Percentiles rank a stretch among this genome's conserved stretches.
Evolutionary conservation across 768 basidiomycete genomes (phyloP).

Genomic region (Paxillus ammoniavirescens): DNA sequence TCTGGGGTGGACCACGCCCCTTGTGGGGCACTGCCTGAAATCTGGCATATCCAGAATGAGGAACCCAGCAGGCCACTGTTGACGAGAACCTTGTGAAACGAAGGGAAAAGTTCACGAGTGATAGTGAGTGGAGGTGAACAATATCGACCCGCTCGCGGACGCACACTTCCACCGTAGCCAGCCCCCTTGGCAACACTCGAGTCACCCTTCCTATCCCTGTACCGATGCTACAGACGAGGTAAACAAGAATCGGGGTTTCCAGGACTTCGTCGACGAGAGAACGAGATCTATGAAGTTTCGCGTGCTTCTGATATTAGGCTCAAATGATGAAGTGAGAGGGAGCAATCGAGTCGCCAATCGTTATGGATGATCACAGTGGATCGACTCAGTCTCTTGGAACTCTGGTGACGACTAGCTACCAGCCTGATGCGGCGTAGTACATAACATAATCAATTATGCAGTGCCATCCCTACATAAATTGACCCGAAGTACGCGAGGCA

Average conservation of each 20-base stretch:
- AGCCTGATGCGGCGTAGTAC: too few relatives aligned
- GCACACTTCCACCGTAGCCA: slow-evolving; percentile 35
- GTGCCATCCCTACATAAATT: too few relatives aligned
- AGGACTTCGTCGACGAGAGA: slow-evolving; percentile 23
- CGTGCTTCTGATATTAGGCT: slow-evolving; percentile 45
- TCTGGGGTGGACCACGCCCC: slow-evolving; percentile 38
- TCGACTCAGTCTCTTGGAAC: too few relatives aligned
- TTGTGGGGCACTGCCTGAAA: slow-evolving; percentile 31
- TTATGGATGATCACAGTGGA: slow-evolving; percentile 42
- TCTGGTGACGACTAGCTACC: slow-evolving; percentile 29
- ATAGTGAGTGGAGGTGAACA: slow-evolving; percentile 2
- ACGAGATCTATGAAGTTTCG: slow-evolving; percentile 29
- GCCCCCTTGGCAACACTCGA: slow-evolving; percentile 27
- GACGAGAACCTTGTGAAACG: slow-evolving; percentile 25
- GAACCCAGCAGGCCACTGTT: slow-evolving; percentile 32
- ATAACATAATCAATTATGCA: too few relatives aligned
- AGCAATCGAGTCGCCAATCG: slow-evolving; percentile 53
- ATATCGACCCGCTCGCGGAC: slow-evolving; percentile 19
- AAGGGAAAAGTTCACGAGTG: neutral
- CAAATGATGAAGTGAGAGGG: slow-evolving; percentile 47
- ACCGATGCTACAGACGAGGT: slow-evolving; percentile 37
- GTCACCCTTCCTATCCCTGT: slow-evolving; percentile 16
- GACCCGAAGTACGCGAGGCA: too few relatives aligned
- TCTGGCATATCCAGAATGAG: slow-evolving; percentile 38
- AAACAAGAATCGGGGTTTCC: slow-evolving; percentile 38